Evolutionary conservation across 1,284 basidiomycete genomes (phyloP).

Genomic region (Inonotus obliquus): DNA sequence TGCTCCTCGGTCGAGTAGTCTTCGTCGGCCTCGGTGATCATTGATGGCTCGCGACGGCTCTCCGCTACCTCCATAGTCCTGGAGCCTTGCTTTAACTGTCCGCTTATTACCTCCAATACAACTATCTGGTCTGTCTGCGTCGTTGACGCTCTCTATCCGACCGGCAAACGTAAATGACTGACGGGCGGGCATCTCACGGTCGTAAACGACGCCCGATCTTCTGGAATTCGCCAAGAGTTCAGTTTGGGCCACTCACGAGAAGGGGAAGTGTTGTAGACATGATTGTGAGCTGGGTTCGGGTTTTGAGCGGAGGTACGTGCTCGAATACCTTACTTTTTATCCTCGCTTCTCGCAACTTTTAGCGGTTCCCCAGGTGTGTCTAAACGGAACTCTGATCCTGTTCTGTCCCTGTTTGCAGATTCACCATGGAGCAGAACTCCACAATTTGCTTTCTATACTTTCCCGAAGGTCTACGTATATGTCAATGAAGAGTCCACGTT

Average conservation of each 20-base stretch:
- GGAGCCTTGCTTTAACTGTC: background rate
- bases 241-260: background rate
- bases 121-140: background rate
- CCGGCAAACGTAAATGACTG: background rate
- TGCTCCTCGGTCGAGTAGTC: background rate
- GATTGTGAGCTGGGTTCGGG: background rate
- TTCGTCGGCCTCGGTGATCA: background rate
- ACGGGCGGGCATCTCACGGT: background rate
- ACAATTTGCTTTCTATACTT: background rate
- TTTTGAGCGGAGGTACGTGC: conserved; percentile 3
- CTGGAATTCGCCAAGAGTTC: background rate
- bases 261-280: background rate
- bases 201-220: background rate
- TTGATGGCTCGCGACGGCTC: background rate
- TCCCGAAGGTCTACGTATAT: background rate
- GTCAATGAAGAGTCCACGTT: background rate
- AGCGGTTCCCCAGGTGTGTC: background rate
- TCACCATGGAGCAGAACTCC: background rate
- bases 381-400: background rate
- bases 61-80: background rate
- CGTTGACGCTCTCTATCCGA: background rate
- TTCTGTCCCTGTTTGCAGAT: background rate
- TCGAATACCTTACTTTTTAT: background rate
- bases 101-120: background rate
- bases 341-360: background rate